Conservation (phyloP, 2,329 filamentous ascomycete species). For the Coccinonectria pachysandricola region DNA sequence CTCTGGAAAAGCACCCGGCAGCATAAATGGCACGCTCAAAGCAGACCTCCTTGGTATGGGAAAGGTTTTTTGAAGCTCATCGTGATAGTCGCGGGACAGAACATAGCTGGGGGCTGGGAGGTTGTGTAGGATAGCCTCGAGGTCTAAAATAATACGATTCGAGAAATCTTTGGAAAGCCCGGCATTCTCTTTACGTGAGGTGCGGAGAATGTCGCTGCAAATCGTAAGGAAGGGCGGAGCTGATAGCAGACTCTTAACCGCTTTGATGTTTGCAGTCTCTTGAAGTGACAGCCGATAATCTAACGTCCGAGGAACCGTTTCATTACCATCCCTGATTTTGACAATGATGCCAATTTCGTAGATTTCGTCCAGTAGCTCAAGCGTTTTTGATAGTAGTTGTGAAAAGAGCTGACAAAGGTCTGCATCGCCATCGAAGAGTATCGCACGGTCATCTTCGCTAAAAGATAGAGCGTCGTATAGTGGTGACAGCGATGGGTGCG, state of each 20-base stretch:
- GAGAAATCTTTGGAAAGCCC: slow-evolving; percentile 16
- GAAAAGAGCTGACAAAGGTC: slow-evolving; percentile 15
- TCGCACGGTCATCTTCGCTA: no score
- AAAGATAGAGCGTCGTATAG: no score
- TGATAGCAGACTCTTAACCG: slow-evolving; percentile 17
- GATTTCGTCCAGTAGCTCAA: slow-evolving; percentile 13
- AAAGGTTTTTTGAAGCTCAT: slow-evolving; percentile 14
- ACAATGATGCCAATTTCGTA: slow-evolving; percentile 20
- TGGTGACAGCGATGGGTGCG: no score
- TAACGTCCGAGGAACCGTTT: slow-evolving; percentile 13
- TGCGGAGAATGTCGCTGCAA: slow-evolving; percentile 15
- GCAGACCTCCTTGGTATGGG: slow-evolving; percentile 9
- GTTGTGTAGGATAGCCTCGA: slow-evolving; percentile 18
- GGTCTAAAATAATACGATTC: slow-evolving; percentile 19
- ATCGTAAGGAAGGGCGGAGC: slow-evolving; percentile 15
- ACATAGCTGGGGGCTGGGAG: slow-evolving; percentile 22
- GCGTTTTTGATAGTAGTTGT: slow-evolving; percentile 10
- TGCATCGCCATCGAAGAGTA: slow-evolving; percentile 5
- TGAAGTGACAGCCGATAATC: slow-evolving; percentile 12
- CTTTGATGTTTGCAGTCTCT: slow-evolving; percentile 9
- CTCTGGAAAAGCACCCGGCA: slow-evolving; percentile 20
- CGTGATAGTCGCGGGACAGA: slow-evolving; percentile 14
- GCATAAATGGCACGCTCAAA: slow-evolving; percentile 6
- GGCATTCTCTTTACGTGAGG: slow-evolving; percentile 2
- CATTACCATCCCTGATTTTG: slow-evolving; percentile 15